These are phyloP conservation scores for Vicia faba DNA, from an alignment of 306 rosid species.

Conservation along the genomic window DNA sequence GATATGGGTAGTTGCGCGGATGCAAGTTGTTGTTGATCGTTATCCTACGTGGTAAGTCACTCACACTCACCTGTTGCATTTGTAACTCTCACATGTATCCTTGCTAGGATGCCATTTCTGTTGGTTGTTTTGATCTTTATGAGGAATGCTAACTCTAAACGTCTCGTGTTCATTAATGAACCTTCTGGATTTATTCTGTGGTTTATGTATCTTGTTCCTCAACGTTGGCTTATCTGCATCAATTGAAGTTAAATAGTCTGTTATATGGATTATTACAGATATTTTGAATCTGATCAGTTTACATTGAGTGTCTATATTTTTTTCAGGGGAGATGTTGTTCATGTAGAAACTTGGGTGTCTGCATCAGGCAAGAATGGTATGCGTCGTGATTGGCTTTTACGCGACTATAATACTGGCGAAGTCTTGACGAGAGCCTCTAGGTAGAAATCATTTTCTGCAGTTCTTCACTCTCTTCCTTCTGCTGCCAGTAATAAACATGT, in stretches of 20 bases:
- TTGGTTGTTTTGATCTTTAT: conserved; percentile 22
- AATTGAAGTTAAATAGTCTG: conserved; percentile 31
- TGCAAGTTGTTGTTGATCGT: conserved; percentile 96
- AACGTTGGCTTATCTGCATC: background rate
- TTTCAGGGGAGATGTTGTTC: conserved; percentile 95
- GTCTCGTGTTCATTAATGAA: background rate
- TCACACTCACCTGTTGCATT: background rate
- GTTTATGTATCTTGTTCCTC: conserved; percentile 10
- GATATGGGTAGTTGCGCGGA: conserved; percentile 96
- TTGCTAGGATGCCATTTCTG: conserved; percentile 14
- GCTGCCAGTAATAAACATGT: conserved; percentile 23
- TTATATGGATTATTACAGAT: conserved; percentile 20
- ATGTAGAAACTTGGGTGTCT: conserved; percentile 94
- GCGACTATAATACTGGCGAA: conserved; percentile 78
- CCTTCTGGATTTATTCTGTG: background rate
- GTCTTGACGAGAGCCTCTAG: conserved; percentile 89
- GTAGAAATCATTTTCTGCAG: conserved; percentile 43
- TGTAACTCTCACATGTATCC: background rate
- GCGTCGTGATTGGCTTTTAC: conserved; percentile 97
- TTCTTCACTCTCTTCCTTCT: conserved; percentile 21
- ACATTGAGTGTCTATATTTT: conserved; percentile 35
- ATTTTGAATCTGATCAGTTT: conserved; percentile 27
- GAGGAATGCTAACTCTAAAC: conserved; percentile 21
- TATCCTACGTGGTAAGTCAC: conserved; percentile 92
- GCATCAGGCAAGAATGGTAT: conserved; percentile 92